Percentiles rank a stretch among this genome's conserved stretches.
Conservation (phyloP, 2,329 filamentous ascomycete genomes). For the Graphilbum fragrans region DNA sequence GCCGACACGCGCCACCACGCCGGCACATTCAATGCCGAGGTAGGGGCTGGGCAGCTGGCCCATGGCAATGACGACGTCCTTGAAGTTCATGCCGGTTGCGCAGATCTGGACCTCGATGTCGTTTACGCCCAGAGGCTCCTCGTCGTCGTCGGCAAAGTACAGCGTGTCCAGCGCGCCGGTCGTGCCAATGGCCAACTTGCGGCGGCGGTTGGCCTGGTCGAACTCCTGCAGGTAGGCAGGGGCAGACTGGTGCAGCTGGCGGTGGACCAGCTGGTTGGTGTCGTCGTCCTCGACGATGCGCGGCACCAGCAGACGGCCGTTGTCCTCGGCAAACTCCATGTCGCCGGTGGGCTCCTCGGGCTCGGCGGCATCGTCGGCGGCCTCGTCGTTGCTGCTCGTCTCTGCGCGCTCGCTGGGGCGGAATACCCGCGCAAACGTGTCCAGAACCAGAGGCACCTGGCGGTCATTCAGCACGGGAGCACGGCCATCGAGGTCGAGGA, state of each 20-base stretch:
- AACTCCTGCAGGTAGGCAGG: not conserved
- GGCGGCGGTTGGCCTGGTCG: slow-evolving; percentile 22
- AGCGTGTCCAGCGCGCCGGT: slow-evolving; percentile 25
- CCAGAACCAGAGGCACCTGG: slow-evolving; percentile 13
- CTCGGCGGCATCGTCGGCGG: slow-evolving; percentile 20
- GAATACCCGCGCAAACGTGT: slow-evolving; percentile 19
- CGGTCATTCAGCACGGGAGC: slow-evolving; percentile 12
- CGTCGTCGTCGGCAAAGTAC: slow-evolving; percentile 25
- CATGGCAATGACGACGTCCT: slow-evolving; percentile 30
- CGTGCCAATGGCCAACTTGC: slow-evolving; percentile 25
- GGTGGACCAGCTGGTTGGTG: slow-evolving; percentile 22
- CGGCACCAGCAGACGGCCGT: slow-evolving; percentile 24
- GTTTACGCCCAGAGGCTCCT: slow-evolving; percentile 17
- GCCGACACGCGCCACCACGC: slow-evolving; percentile 18
- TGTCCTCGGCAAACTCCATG: slow-evolving; percentile 29
- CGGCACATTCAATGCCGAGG: slow-evolving; percentile 27
- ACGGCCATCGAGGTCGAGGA: slow-evolving; percentile 29
- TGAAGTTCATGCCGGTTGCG: slow-evolving; percentile 30
- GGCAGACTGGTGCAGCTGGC: too few species aligned
- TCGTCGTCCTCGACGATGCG: slow-evolving; percentile 25
- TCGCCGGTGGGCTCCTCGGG: slow-evolving; percentile 23
- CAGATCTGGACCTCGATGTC: slow-evolving; percentile 31
- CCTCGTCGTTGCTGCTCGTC: too few species aligned
- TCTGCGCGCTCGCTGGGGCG: not conserved
- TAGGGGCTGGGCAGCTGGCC: slow-evolving; percentile 22